phyloP scores from a whole-genome alignment of 106 monocot genomes.

The Iris macrosiphon region DNA sequence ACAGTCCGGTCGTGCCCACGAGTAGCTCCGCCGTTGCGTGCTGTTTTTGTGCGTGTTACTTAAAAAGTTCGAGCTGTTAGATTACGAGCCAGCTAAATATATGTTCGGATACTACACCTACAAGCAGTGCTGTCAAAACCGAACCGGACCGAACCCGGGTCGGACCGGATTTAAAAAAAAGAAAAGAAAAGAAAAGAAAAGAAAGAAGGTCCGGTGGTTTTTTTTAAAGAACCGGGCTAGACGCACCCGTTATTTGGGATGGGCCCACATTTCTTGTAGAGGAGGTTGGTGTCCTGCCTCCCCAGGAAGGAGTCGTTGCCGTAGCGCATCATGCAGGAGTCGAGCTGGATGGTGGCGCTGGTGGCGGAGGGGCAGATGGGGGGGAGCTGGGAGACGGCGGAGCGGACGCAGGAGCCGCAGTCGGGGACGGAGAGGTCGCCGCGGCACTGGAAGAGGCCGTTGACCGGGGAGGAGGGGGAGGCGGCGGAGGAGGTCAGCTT shows the following conservation, averaged over 20 bases:
- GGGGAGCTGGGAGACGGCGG: slow-evolving; percentile 44
- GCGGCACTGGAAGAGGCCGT: slow-evolving; percentile 80
- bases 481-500: slow-evolving; percentile 59
- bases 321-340: slow-evolving; percentile 69
- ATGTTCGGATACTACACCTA: background rate
- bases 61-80: too few species aligned
- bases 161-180: too few species aligned
- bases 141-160: too few species aligned
- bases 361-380: slow-evolving; percentile 46
- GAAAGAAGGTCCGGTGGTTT: too few species aligned
- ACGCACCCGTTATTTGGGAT: slow-evolving; percentile 16
- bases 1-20: too few species aligned
- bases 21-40: too few species aligned
- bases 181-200: too few species aligned
- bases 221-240: background rate
- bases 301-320: slow-evolving; percentile 69
- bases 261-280: slow-evolving; percentile 68
- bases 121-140: too few species aligned
- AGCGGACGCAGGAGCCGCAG: slow-evolving; percentile 60
- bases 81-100: background rate
- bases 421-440: slow-evolving; percentile 50
- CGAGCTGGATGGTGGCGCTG: slow-evolving; percentile 68
- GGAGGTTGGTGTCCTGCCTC: slow-evolving; percentile 45
- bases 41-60: too few species aligned
- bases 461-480: slow-evolving; percentile 22